Conservation (phyloP, 1,284 basidiomycete genomes). For the Irpex lacteus region DNA sequence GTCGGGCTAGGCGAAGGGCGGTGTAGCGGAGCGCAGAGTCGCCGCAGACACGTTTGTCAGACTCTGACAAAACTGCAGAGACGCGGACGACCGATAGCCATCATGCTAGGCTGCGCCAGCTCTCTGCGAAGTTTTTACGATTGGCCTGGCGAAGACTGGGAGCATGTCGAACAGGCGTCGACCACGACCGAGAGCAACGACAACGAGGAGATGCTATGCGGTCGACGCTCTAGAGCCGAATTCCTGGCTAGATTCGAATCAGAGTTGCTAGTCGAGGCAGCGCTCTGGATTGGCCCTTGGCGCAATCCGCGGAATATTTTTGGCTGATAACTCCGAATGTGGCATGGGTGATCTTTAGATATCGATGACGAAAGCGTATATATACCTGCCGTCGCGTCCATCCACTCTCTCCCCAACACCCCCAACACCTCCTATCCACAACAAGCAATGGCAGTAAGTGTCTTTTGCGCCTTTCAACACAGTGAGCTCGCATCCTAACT, state of each 20-base stretch:
- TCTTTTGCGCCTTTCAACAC: neutral
- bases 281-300: neutral
- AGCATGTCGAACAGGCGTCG: neutral
- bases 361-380: slow-evolving; percentile 2
- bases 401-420: slow-evolving; percentile 8
- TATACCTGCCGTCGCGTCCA: neutral
- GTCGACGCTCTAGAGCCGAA: neutral
- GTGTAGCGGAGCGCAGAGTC: neutral
- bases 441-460: slow-evolving; percentile 13
- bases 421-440: slow-evolving; percentile 5
- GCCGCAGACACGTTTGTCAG: neutral
- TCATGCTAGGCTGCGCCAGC: neutral
- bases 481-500: neutral
- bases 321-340: neutral
- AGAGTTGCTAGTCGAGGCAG: neutral
- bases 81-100: too few relatives aligned
- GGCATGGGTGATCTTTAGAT: neutral
- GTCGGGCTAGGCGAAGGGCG: neutral
- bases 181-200: neutral
- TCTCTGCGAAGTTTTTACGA: neutral
- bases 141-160: neutral
- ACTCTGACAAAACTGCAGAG: neutral
- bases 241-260: neutral
- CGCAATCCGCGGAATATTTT: neutral
- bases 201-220: neutral